Evolutionary conservation across 768 basidiomycete species (phyloP).

Genomic region (Xerocomellus chrysenteron): DNA sequence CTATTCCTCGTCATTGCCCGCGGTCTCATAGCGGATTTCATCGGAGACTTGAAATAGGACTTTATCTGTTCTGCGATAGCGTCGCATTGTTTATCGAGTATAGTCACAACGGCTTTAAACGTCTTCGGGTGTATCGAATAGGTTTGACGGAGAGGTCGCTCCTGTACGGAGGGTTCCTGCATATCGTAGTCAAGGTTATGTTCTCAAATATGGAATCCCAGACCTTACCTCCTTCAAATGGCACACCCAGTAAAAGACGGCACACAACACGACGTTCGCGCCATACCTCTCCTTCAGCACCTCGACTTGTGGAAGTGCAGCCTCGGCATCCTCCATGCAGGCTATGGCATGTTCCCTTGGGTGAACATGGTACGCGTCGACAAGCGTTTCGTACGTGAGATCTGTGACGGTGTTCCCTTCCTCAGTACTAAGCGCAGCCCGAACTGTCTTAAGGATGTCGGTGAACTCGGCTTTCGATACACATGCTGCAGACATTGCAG

Average conservation of each 20-base stretch:
- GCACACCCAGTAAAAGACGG: constrained; percentile 49
- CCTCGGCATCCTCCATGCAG: constrained; percentile 39
- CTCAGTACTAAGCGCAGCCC: constrained; percentile 15
- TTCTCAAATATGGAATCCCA: neutral
- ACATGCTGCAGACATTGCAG: constrained; percentile 26
- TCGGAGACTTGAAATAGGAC: constrained; percentile 17
- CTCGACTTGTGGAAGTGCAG: constrained; percentile 9
- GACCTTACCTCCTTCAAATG: constrained; percentile 37
- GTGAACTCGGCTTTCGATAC: constrained; percentile 20
- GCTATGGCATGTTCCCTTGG: constrained; percentile 19
- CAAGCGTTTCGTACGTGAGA: constrained; percentile 35
- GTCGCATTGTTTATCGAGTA: constrained; percentile 28
- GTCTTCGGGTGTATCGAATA: constrained; percentile 13
- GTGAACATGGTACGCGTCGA: constrained; percentile 23
- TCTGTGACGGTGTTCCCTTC: neutral
- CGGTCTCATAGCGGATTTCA: constrained; percentile 19
- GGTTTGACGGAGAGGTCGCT: constrained; percentile 16
- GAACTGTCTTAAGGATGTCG: constrained; percentile 23
- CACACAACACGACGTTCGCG: constrained; percentile 30
- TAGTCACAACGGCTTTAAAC: constrained; percentile 20
- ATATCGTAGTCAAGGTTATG: neutral
- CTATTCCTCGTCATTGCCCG: neutral
- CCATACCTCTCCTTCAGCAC: constrained; percentile 23
- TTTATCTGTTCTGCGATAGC: constrained; percentile 25
- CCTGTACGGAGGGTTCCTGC: constrained; percentile 25